Base-by-base conservation (phyloP, 202 grass and related monocot species). In the Saccharum hybrid region DNA sequence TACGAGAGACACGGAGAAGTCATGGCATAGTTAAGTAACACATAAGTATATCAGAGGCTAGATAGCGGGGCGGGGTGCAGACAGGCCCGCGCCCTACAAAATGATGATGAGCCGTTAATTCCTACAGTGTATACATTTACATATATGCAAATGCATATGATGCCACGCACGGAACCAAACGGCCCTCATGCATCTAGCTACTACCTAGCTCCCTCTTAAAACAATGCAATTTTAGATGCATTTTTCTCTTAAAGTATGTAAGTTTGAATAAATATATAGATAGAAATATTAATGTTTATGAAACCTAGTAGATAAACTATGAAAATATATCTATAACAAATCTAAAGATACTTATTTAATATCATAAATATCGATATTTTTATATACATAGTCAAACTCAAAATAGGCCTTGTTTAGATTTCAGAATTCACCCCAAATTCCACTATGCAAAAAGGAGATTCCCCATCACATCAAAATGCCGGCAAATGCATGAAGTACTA, bases 1-100 rank as follows among this genome's bases (percentile, higher is more conserved):
- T 77, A 56, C 45, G 73, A 85, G 87, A 66, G 82, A 66, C 87
- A 89, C 88, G 88, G 83, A 89, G 78, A 89, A 82, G 83, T 86
- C 88, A 86, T 78, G 88, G 83, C 57, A 78, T 43, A 82, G 45
- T 89, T 86, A 89, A 86, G 88, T 57, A 81, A 82, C 57, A 65
- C 78, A 67, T 85, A 77, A 82, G 72, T 16, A 28, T 37, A 2
- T 1, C 4, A 68, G 31, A 31, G 22, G 14, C 42, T 31, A 72
- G 43, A 9, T 60, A 60, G 72, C 46, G 38, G 13, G 42, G 72
- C 46, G 38, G 13, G 42, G 28, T 85, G 87, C 87, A 85, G 82
- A 70, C 62, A 68, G 61, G 81, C 31, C 65, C 59, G 12, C 71
- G 21, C 65, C 67, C 22, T 77, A 77, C 71, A 85, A 85, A 82